Percentiles rank a stretch among this genome's conserved stretches.
Evolutionary conservation across 1,139 yeast genomes (phyloP).

Genomic region (Geotrichum macrosporum): DNA sequence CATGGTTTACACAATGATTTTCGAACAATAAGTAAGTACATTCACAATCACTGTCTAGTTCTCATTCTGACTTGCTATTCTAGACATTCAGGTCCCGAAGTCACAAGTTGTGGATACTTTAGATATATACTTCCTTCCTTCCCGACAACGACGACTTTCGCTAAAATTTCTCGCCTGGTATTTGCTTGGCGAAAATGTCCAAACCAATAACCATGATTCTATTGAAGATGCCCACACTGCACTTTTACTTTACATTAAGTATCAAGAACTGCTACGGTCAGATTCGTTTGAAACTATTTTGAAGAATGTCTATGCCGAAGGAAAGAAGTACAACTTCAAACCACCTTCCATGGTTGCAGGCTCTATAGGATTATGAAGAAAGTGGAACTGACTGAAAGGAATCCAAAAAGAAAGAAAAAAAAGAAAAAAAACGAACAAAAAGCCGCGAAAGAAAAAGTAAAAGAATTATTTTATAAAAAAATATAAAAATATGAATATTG

Average conservation of each 20-base stretch:
- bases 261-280: conserved; percentile 52
- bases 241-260: conserved; percentile 66
- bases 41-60: background rate
- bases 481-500: background rate
- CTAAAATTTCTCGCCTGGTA: conserved; percentile 83
- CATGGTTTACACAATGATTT: conserved; percentile 92
- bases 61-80: background rate
- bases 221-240: conserved; percentile 95
- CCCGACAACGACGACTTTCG: conserved; percentile 73
- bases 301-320: conserved; percentile 70
- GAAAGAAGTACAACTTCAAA: conserved; percentile 55
- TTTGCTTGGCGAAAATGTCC: conserved; percentile 69
- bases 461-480: conserved; percentile 3
- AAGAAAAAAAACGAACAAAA: conserved; percentile 1
- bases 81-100: conserved; percentile 72
- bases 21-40: conserved; percentile 58
- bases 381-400: background rate
- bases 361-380: too few species aligned
- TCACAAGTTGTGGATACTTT: conserved; percentile 87
- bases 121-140: conserved; percentile 66
- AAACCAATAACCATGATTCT: conserved; percentile 91
- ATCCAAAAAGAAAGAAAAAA: background rate
- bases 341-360: too few species aligned
- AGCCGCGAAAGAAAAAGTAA: background rate
- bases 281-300: conserved; percentile 62